These are phyloP conservation scores for Ceriops tagal DNA, from an alignment of 345 rosid genomes.

Conservation along the genomic window DNA sequence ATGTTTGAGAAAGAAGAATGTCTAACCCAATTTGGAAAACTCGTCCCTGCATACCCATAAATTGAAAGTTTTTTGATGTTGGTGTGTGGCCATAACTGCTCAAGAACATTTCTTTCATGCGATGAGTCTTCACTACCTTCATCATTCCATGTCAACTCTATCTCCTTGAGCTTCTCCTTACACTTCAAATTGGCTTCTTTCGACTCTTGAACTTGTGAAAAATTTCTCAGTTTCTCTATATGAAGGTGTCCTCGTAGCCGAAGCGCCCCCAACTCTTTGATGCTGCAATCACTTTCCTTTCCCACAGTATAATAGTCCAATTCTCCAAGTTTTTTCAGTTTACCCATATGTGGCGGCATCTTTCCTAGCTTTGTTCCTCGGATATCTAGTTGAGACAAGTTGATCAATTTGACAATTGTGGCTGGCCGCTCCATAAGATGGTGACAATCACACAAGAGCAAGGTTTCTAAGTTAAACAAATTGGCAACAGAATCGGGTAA, in stretches of 20 bases:
- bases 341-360: constrained; percentile 11
- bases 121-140: too few relatives aligned
- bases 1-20: background rate
- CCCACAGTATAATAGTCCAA: constrained; percentile 1
- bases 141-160: background rate
- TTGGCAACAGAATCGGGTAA: background rate
- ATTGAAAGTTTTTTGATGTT: background rate
- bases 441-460: background rate
- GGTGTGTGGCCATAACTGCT: background rate
- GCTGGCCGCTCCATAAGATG: background rate
- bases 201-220: background rate
- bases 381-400: background rate
- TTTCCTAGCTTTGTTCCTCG: background rate
- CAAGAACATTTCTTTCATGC: background rate
- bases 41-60: background rate
- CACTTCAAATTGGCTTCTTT: background rate
- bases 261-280: background rate
- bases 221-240: background rate
- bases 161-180: background rate
- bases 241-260: background rate
- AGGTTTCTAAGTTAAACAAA: background rate
- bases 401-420: background rate
- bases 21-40: constrained; percentile 3
- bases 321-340: constrained; percentile 1
- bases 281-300: background rate